These are phyloP conservation scores for Pseudocohnilembus persalinus DNA, from an alignment of 169 alveolate genomes.

Conservation along the genomic window DNA sequence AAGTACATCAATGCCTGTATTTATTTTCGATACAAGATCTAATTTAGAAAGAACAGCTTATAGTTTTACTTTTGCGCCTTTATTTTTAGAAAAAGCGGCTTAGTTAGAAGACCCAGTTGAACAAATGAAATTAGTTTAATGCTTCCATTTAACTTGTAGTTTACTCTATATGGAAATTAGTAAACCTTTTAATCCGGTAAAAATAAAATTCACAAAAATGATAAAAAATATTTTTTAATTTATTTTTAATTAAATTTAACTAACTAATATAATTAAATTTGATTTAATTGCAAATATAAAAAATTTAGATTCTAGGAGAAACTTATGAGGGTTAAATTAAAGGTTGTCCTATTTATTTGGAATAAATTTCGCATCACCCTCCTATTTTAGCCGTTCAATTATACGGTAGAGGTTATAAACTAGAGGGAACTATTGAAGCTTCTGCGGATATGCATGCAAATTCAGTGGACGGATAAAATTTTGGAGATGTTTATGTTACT, in stretches of 20 bases:
- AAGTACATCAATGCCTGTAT: conserved; percentile 38
- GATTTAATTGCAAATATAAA: too few relatives aligned
- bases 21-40: conserved; percentile 38
- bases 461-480: conserved; percentile 60
- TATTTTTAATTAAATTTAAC: too few relatives aligned
- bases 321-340: conserved; percentile 66
- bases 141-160: conserved; percentile 34
- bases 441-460: conserved; percentile 60
- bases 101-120: conserved; percentile 48
- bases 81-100: conserved; percentile 61
- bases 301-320: conserved; percentile 50
- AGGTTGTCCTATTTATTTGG: conserved; percentile 67
- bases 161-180: conserved; percentile 33
- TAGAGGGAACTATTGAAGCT: conserved; percentile 58
- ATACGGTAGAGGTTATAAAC: conserved; percentile 49
- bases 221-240: too few relatives aligned
- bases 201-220: too few relatives aligned
- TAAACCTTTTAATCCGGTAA: conserved; percentile 74
- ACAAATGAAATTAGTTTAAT: conserved; percentile 56
- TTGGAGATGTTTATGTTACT: conserved; percentile 56
- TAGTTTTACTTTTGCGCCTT: conserved; percentile 50
- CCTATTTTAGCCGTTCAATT: conserved; percentile 57
- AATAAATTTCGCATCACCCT: conserved; percentile 74
- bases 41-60: conserved; percentile 44
- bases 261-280: background rate